Evolutionary conservation across 2,329 filamentous ascomycete species (phyloP).

Genomic region (Escovopsis sp.): DNA sequence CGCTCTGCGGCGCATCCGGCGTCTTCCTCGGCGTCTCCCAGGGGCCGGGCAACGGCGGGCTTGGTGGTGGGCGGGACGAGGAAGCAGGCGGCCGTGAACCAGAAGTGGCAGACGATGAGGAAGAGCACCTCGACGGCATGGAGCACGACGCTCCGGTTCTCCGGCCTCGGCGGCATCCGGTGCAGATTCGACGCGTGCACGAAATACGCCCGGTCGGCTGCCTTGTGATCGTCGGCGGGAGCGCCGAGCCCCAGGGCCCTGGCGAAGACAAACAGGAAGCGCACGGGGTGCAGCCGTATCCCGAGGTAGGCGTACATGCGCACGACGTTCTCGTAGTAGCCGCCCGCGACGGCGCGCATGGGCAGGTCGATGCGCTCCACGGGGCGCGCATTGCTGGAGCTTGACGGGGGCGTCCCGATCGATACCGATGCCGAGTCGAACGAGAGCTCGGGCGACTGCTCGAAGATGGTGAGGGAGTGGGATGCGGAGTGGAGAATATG

Average conservation of each 20-base stretch:
- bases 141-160: constrained; percentile 18
- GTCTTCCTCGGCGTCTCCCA: too few species aligned
- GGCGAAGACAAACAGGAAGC: constrained; percentile 39
- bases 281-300: constrained; percentile 32
- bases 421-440: constrained; percentile 25
- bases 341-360: constrained; percentile 22
- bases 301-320: constrained; percentile 41
- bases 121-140: constrained; percentile 30
- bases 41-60: not conserved
- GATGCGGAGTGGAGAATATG: constrained; percentile 20
- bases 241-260: constrained; percentile 8
- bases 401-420: constrained; percentile 16
- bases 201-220: constrained; percentile 22
- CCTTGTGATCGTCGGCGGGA: too few species aligned
- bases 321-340: constrained; percentile 40
- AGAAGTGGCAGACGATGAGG: constrained; percentile 33
- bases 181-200: constrained; percentile 41
- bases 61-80: constrained; percentile 21
- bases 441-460: constrained; percentile 21
- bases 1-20: too few species aligned
- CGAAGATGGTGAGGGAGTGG: constrained; percentile 22
- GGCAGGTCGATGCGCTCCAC: constrained; percentile 24
- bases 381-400: too few species aligned
- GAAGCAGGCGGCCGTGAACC: constrained; percentile 39
- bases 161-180: constrained; percentile 27